These are phyloP conservation scores for Lachnum nothofagi DNA, from an alignment of 2,329 filamentous ascomycete species.

Conservation along the genomic window DNA sequence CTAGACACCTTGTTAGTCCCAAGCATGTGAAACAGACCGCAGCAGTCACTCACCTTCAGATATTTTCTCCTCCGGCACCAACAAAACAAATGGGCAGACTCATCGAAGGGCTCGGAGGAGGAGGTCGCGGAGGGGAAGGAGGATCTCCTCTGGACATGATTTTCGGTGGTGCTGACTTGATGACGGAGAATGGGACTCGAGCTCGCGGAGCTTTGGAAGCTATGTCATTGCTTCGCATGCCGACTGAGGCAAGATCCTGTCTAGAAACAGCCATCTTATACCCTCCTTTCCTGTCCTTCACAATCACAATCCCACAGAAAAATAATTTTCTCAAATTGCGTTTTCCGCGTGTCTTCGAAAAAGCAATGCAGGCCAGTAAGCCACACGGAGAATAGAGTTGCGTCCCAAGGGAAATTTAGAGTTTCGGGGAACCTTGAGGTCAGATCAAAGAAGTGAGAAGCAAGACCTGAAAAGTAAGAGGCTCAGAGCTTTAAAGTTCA, in stretches of 20 bases:
- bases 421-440: too few relatives aligned
- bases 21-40: not conserved
- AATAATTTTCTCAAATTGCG: not conserved
- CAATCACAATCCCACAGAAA: not conserved
- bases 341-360: not conserved
- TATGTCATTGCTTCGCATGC: not conserved
- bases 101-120: constrained; percentile 35
- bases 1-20: not conserved
- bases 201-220: not conserved
- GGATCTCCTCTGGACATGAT: constrained; percentile 36
- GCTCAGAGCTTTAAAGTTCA: too few relatives aligned
- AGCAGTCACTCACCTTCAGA: constrained; percentile 10
- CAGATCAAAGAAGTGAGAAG: too few relatives aligned
- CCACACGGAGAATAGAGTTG: not conserved
- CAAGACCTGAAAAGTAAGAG: too few relatives aligned
- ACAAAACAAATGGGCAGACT: not conserved
- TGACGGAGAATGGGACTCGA: not conserved
- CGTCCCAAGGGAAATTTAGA: too few relatives aligned
- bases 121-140: constrained; percentile 37
- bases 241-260: constrained; percentile 1
- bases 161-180: constrained; percentile 2
- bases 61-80: constrained; percentile 1
- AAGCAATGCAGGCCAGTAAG: not conserved
- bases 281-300: not conserved
- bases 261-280: constrained; percentile 8